Conservation (phyloP, 2,329 filamentous ascomycete genomes). For the Dothiorella sarmentorum region DNA sequence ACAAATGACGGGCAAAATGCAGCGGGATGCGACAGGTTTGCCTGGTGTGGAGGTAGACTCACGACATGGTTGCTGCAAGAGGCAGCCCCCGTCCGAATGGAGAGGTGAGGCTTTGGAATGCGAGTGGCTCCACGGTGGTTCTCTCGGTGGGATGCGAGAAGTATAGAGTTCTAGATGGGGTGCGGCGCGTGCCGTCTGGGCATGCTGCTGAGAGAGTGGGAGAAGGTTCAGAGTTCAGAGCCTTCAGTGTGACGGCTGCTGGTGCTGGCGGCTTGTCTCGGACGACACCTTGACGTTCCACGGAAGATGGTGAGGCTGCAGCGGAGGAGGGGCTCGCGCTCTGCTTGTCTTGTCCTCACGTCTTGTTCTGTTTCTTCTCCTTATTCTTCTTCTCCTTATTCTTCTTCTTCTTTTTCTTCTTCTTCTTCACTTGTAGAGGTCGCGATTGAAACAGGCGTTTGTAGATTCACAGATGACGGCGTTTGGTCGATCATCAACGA, state of each 20-base stretch:
- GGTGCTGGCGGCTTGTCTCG: constrained; percentile 1
- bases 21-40: no score
- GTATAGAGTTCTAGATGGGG: constrained; percentile 8
- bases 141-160: constrained; percentile 1
- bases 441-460: neutral
- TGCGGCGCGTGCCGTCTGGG: constrained; percentile 1
- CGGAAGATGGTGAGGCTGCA: constrained; percentile 14
- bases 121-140: constrained; percentile 7
- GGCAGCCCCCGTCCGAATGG: constrained; percentile 4
- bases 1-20: neutral
- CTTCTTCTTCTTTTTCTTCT: no score
- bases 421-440: no score
- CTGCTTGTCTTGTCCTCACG: neutral
- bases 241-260: neutral
- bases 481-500: constrained; percentile 3
- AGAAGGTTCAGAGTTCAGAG: no score
- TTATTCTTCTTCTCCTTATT: no score
- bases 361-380: no score
- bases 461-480: constrained; percentile 16
- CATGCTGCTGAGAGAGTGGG: constrained; percentile 4
- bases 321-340: constrained; percentile 3
- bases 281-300: constrained; percentile 12
- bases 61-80: constrained; percentile 14
- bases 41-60: constrained; percentile 10
- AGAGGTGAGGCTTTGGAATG: neutral